Conservation (phyloP, 2,329 filamentous ascomycete genomes). For the Aspergillus fructus region DNA sequence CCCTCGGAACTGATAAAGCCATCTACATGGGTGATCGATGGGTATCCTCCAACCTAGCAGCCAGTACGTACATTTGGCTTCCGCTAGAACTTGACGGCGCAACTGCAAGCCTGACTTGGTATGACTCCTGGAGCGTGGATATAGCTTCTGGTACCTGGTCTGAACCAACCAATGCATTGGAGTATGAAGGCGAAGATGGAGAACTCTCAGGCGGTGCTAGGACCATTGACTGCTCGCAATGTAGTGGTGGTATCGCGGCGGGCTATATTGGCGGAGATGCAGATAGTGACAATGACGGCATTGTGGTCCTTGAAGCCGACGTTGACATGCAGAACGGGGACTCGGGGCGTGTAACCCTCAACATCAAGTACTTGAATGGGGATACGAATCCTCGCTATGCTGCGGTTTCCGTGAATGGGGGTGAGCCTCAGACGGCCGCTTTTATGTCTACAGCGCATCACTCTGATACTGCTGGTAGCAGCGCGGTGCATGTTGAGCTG, state of each 20-base stretch:
- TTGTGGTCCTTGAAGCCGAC: slow-evolving; percentile 50
- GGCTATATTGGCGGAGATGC: slow-evolving; percentile 55
- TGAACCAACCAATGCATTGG: not conserved
- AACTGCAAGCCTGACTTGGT: not conserved
- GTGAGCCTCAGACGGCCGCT: slow-evolving; percentile 50
- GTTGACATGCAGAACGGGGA: slow-evolving; percentile 41
- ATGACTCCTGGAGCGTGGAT: not conserved
- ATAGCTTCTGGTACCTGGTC: not conserved
- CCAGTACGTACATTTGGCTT: slow-evolving; percentile 65
- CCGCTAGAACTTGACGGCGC: slow-evolving; percentile 44
- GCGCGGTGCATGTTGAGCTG: slow-evolving; percentile 21
- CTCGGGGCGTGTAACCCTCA: slow-evolving; percentile 47
- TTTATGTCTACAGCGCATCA: slow-evolving; percentile 46
- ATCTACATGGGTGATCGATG: slow-evolving; percentile 68
- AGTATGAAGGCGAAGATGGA: not conserved
- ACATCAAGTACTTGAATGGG: slow-evolving; percentile 58
- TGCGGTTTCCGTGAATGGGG: slow-evolving; percentile 55
- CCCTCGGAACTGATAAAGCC: not conserved
- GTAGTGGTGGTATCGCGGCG: slow-evolving; percentile 49
- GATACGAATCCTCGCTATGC: slow-evolving; percentile 55
- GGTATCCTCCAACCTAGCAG: slow-evolving; percentile 59
- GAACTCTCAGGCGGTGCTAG: slow-evolving; percentile 25
- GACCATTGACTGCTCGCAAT: slow-evolving; percentile 49
- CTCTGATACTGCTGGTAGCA: not conserved
- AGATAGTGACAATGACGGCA: slow-evolving; percentile 37